Evolutionary conservation across 2,329 filamentous ascomycete species (phyloP).

Genomic region (Scytalidium sp.): DNA sequence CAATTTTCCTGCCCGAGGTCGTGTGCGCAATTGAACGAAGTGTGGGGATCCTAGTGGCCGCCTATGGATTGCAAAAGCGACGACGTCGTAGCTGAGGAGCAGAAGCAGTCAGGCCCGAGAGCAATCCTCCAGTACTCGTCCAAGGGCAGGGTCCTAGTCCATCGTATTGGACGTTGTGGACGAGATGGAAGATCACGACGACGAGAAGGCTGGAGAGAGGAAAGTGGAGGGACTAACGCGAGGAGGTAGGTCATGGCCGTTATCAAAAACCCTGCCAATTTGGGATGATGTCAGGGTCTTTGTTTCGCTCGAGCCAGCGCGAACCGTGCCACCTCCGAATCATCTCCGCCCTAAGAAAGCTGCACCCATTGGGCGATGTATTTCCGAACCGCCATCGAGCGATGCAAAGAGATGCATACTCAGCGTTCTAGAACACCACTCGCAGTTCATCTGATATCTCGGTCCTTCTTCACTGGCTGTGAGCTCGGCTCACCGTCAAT

Average conservation of each 20-base stretch:
- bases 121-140: neutral
- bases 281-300: neutral
- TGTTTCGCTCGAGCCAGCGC: neutral
- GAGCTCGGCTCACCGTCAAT: too few relatives aligned
- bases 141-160: neutral
- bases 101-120: neutral
- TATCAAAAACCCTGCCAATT: neutral
- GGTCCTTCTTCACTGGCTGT: too few relatives aligned
- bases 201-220: too few relatives aligned
- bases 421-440: too few relatives aligned
- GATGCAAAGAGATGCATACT: too few relatives aligned
- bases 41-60: neutral
- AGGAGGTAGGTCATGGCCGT: neutral
- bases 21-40: neutral
- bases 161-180: neutral
- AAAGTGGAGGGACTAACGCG: too few relatives aligned
- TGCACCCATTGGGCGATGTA: too few relatives aligned
- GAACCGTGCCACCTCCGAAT: too few relatives aligned
- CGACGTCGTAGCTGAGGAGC: neutral
- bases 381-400: too few relatives aligned
- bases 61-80: neutral
- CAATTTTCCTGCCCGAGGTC: neutral
- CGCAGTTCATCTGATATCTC: too few relatives aligned
- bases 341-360: too few relatives aligned
- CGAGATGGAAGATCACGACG: neutral